Evolutionary conservation across 805 yeast genomes (phyloP), one percentile per base, ranked within the genome.

Genomic region (Pichia insulana): DNA sequence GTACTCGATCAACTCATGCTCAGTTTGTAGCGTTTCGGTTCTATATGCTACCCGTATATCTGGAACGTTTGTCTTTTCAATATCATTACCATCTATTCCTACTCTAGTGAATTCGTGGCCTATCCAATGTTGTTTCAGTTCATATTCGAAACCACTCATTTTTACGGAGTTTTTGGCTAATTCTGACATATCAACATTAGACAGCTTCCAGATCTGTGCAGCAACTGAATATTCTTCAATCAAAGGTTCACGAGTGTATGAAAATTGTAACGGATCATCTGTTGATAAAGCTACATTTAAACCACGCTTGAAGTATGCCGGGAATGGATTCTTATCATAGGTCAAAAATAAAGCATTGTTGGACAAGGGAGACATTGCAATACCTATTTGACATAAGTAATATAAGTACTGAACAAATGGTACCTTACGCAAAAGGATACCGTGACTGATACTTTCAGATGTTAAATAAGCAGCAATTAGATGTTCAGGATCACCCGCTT

Each of bases 401-500:
- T 79, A 92, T 50, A 92, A 66, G 61, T 92, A 92, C 63, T 92
- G 99, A 49, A 94, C 80, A 61, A 85, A 88, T 38, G 99, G 98
- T 42, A 94, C 75, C 62, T 92, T 92, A 64, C 98, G 78, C 57
- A 92, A 69, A 47, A 90, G 63, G 42, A 92, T 94, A 44, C 99
- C 99, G 61, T 92, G 99, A 11, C 95, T 85, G 46, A 92, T 92
- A 40, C 95, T 86, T 56, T 90, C 94, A 1, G 97, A 80, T 1
- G 92, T 77, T 55, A 92, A 64, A 55, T 83, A 92, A 1, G 98
- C 89, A 39, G 89, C 74, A 36, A 89, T 85, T 57, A 94, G 70
- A 67, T 92, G 98, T 57, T 92, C 97, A 1, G 97, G 97, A 58
- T 92, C 98, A 46, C 99, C 99, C n/a, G 98, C 99, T 64, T 92